These are phyloP conservation scores for Penicillium polonicum DNA, from an alignment of 2,329 filamentous ascomycete species.

Conservation along the genomic window DNA sequence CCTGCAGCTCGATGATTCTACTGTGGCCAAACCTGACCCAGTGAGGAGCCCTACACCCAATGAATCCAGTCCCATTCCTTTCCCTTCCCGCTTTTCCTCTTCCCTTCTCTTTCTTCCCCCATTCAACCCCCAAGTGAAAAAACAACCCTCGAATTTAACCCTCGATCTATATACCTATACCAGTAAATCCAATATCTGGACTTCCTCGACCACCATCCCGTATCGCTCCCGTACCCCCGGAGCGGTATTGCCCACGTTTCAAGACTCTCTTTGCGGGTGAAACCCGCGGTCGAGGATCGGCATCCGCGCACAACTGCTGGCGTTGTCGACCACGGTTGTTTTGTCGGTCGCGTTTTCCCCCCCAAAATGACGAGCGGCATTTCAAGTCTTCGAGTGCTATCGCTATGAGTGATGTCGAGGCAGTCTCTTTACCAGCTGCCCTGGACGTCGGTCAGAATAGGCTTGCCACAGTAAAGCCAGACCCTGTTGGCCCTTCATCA, in stretches of 20 bases:
- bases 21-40: slow-evolving; percentile 13
- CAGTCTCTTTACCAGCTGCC: slow-evolving; percentile 41
- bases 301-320: slow-evolving; percentile 36
- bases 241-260: slow-evolving; percentile 13
- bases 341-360: slow-evolving; percentile 36
- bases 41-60: slow-evolving; percentile 13
- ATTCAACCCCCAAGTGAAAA: slow-evolving; percentile 6
- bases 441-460: slow-evolving; percentile 35
- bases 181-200: slow-evolving; percentile 3
- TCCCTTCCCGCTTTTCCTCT: slow-evolving; percentile 18
- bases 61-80: slow-evolving; percentile 18
- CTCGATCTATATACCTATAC: slow-evolving; percentile 1
- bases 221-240: slow-evolving; percentile 7
- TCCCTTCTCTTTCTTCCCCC: slow-evolving; percentile 19
- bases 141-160: not conserved
- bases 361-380: slow-evolving; percentile 47
- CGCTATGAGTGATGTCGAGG: slow-evolving; percentile 51
- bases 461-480: slow-evolving; percentile 33
- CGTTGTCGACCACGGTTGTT: slow-evolving; percentile 32
- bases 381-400: slow-evolving; percentile 41
- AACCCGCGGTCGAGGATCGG: slow-evolving; percentile 32
- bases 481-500: slow-evolving; percentile 25
- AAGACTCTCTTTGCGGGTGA: slow-evolving; percentile 10
- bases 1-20: slow-evolving; percentile 14
- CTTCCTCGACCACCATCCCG: not conserved